These are phyloP conservation scores for Aspergillus funiculosus DNA, from an alignment of 495 filamentous ascomycete genomes.

Conservation along the genomic window DNA sequence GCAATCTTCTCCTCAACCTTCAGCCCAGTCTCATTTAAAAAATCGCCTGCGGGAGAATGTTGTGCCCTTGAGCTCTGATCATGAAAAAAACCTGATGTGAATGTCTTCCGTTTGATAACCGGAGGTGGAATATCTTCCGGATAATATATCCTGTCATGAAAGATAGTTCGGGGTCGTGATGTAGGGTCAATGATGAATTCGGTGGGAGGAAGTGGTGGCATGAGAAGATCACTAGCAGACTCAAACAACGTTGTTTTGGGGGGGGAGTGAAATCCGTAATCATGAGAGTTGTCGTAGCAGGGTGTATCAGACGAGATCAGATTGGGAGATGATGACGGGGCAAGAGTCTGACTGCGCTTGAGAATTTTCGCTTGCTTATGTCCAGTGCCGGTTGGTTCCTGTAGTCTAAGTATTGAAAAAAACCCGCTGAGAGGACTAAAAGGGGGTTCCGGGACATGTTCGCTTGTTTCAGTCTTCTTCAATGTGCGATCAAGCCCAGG, in stretches of 20 bases:
- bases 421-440: slow-evolving; percentile 52
- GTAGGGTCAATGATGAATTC: slow-evolving; percentile 78
- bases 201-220: slow-evolving; percentile 75
- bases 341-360: slow-evolving; percentile 66
- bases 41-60: slow-evolving; percentile 12
- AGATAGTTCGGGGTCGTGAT: slow-evolving; percentile 83
- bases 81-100: slow-evolving; percentile 38
- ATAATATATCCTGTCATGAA: slow-evolving; percentile 94
- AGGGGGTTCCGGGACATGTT: slow-evolving; percentile 12
- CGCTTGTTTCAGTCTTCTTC: slow-evolving; percentile 8
- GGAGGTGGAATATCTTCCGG: slow-evolving; percentile 89
- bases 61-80: slow-evolving; percentile 28
- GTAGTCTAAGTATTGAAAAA: slow-evolving; percentile 58
- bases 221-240: slow-evolving; percentile 84
- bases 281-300: slow-evolving; percentile 40
- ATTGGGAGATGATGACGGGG: slow-evolving; percentile 27
- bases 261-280: slow-evolving; percentile 55
- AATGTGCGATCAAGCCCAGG: slow-evolving; percentile 3
- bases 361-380: slow-evolving; percentile 65
- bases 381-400: slow-evolving; percentile 24
- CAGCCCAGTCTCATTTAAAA: slow-evolving; percentile 48
- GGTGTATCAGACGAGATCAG: slow-evolving; percentile 22
- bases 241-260: slow-evolving; percentile 92
- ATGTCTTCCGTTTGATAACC: slow-evolving; percentile 51
- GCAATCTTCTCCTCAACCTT: slow-evolving; percentile 97